phyloP scores from a whole-genome alignment of 2,329 filamentous ascomycete species.

The Cladophialophora chaetospira region DNA sequence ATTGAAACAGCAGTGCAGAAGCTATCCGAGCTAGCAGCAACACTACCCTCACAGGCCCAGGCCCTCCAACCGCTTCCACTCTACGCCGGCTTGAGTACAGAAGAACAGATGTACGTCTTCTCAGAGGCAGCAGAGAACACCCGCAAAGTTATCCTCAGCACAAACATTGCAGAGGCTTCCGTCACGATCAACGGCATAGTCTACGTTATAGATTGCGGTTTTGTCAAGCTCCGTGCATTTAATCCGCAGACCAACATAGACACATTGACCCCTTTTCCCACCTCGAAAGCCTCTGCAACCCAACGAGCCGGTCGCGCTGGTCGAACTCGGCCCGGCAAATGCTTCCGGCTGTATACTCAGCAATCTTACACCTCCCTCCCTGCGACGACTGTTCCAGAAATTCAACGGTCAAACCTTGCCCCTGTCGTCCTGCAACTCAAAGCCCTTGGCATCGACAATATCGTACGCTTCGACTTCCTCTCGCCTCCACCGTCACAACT shows the following conservation, averaged over 20 bases:
- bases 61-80: conserved; percentile 73
- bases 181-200: conserved; percentile 92
- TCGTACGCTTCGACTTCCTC: conserved; percentile 85
- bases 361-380: conserved; percentile 65
- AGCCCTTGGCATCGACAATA: conserved; percentile 91
- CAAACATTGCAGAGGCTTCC: conserved; percentile 95
- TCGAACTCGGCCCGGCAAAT: conserved; percentile 86
- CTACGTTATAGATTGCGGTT: conserved; percentile 87
- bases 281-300: conserved; percentile 89
- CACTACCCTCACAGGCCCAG: conserved; percentile 61
- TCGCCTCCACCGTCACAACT: conserved; percentile 83
- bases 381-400: conserved; percentile 79
- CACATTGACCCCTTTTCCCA: conserved; percentile 74
- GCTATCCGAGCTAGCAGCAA: conserved; percentile 70
- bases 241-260: conserved; percentile 85
- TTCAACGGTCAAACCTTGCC: conserved; percentile 88
- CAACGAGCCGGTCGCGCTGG: conserved; percentile 90
- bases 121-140: conserved; percentile 78
- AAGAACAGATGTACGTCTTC: conserved; percentile 95
- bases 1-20: conserved; percentile 81
- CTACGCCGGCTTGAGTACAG: conserved; percentile 84
- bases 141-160: conserved; percentile 88
- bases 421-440: conserved; percentile 89
- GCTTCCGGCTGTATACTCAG: conserved; percentile 89
- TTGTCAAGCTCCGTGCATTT: conserved; percentile 85